These are phyloP conservation scores for Penicillium glabrum DNA, from an alignment of 2,329 filamentous ascomycete species.

Conservation along the genomic window DNA sequence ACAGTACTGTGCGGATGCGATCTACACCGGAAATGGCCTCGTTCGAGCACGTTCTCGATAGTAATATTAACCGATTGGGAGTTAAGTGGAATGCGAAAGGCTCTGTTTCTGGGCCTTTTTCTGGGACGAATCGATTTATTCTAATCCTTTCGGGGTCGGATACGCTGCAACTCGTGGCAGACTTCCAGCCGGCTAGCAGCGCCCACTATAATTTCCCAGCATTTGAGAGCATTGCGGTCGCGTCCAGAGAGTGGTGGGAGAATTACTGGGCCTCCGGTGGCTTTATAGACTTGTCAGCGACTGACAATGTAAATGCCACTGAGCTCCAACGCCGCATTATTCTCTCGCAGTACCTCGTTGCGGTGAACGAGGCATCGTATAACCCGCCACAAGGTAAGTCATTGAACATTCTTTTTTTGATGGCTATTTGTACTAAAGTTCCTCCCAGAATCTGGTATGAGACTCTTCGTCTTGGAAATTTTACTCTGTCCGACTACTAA, in stretches of 20 bases:
- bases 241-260: conserved; percentile 48
- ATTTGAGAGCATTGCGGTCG: not conserved
- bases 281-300: conserved; percentile 52
- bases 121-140: conserved; percentile 1
- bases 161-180: not conserved
- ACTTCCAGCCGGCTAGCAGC: not conserved
- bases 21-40: not conserved
- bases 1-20: conserved; percentile 27
- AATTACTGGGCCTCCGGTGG: conserved; percentile 53
- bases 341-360: conserved; percentile 55
- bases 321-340: conserved; percentile 56
- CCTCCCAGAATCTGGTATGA: not conserved
- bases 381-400: conserved; percentile 5
- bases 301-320: conserved; percentile 42
- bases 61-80: not conserved
- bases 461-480: not conserved
- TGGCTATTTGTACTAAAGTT: not conserved
- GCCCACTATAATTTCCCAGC: not conserved
- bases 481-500: not conserved
- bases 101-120: not conserved
- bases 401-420: not conserved
- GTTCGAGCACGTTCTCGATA: conserved; percentile 3
- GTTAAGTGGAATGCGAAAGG: not conserved
- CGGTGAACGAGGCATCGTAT: conserved; percentile 42
- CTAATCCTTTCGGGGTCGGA: not conserved